Evolutionary conservation across 139 green algal species (phyloP).

Genomic region (Desmodesmus armatus): DNA sequence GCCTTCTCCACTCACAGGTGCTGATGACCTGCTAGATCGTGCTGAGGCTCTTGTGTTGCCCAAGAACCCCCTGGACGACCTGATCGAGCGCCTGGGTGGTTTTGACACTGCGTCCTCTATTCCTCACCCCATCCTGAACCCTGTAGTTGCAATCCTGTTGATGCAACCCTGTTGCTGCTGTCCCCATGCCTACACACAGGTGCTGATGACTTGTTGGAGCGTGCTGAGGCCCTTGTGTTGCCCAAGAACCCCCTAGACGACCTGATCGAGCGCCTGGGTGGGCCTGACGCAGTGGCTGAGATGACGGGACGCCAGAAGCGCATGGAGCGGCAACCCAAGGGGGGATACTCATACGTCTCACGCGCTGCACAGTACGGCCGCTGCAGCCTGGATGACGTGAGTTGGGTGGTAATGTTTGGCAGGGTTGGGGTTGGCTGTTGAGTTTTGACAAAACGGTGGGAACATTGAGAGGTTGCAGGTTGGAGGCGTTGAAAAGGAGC

Average conservation of each 20-base stretch:
- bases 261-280: slow-evolving; percentile 74
- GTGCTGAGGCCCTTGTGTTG: slow-evolving; percentile 50
- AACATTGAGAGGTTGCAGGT: no score
- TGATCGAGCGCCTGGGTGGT: slow-evolving; percentile 75
- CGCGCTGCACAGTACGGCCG: slow-evolving; percentile 54
- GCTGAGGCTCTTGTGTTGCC: slow-evolving; percentile 56
- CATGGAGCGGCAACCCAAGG: slow-evolving; percentile 57
- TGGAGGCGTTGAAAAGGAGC: no score
- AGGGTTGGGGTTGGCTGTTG: no score
- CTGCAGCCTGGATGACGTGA: slow-evolving; percentile 54
- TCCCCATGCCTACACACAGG: background rate
- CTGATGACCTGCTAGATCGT: slow-evolving; percentile 34
- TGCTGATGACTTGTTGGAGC: slow-evolving; percentile 33
- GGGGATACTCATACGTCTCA: slow-evolving; percentile 57
- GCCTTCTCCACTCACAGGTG: background rate
- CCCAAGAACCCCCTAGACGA: slow-evolving; percentile 73
- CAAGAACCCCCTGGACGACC: slow-evolving; percentile 70
- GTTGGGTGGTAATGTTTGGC: background rate
- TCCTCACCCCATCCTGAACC: no score
- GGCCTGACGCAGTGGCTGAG: slow-evolving; percentile 67
- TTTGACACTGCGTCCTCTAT: slow-evolving; percentile 51
- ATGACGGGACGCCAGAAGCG: slow-evolving; percentile 73
- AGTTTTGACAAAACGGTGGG: no score
- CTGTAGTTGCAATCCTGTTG: no score
- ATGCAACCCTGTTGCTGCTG: no score